Conservation (phyloP, 2,329 filamentous ascomycete genomes). For the Colletotrichum neosansevieriae region DNA sequence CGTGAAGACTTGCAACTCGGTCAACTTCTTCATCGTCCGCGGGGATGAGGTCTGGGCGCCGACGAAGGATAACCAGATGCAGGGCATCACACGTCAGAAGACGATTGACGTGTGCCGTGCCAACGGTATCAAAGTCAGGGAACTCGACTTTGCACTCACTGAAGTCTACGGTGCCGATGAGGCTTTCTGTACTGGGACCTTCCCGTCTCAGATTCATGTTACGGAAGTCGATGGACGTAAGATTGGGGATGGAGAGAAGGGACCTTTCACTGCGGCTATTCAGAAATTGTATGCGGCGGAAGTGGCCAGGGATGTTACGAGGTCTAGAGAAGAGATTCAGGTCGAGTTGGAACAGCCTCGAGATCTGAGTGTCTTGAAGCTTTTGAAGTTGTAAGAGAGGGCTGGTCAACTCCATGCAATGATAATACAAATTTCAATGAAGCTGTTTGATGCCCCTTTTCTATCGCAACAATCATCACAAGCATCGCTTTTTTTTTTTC, state of each 20-base stretch:
- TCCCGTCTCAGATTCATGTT: constrained; percentile 46
- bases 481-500: no score
- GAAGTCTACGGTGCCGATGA: constrained; percentile 49
- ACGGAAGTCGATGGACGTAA: constrained; percentile 43
- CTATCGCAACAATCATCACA: no score
- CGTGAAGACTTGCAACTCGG: constrained; percentile 50
- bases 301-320: constrained; percentile 42
- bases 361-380: constrained; percentile 41
- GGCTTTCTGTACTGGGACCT: constrained; percentile 48
- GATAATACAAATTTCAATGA: no score
- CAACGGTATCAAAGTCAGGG: constrained; percentile 43
- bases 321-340: constrained; percentile 42
- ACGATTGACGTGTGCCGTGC: constrained; percentile 48
- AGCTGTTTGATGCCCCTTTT: no score
- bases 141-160: constrained; percentile 47
- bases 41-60: constrained; percentile 49
- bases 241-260: constrained; percentile 45
- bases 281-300: constrained; percentile 44
- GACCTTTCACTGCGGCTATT: constrained; percentile 43
- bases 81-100: constrained; percentile 48
- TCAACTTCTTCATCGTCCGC: constrained; percentile 50
- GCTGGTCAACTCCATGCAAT: no score
- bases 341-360: constrained; percentile 44
- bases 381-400: not conserved
- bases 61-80: constrained; percentile 49